A percentile compares a stretch with the other conserved stretches of the same genome.
These are phyloP conservation scores for Waltiozyma sp. DNA, from an alignment of 1,139 yeast species.

Conservation along the genomic window DNA sequence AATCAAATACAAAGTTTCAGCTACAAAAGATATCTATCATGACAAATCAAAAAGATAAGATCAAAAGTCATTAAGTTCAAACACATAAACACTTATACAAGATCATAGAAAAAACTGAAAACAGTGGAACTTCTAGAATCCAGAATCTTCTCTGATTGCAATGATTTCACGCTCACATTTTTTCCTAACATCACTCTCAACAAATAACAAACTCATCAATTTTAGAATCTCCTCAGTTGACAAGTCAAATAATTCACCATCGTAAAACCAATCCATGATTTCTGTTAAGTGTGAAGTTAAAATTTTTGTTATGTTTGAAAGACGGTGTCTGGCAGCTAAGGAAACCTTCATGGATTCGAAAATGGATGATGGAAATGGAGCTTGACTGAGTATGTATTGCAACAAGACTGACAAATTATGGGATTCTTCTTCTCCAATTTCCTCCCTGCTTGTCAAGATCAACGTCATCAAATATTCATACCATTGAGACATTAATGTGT, in stretches of 20 bases:
- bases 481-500: background rate
- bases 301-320: slow-evolving; percentile 28
- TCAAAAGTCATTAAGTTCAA: too few species aligned
- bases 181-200: slow-evolving; percentile 58
- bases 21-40: too few species aligned
- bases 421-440: background rate
- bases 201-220: slow-evolving; percentile 53
- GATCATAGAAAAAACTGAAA: too few species aligned
- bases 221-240: slow-evolving; percentile 53
- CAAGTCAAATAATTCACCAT: slow-evolving; percentile 65
- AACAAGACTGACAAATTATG: background rate
- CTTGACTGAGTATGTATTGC: background rate
- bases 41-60: too few species aligned
- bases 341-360: background rate
- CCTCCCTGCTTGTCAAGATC: background rate
- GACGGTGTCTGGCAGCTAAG: background rate
- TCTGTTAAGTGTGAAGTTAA: slow-evolving; percentile 49
- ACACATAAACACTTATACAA: too few species aligned
- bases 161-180: slow-evolving; percentile 50
- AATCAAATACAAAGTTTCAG: too few species aligned
- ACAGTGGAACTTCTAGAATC: too few species aligned
- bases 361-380: background rate
- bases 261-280: slow-evolving; percentile 60
- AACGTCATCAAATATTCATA: background rate
- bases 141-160: slow-evolving; percentile 27